Base-by-base conservation (phyloP, 192 early-diverging fungal genomes). In the Rhizophagus prolifer region DNA sequence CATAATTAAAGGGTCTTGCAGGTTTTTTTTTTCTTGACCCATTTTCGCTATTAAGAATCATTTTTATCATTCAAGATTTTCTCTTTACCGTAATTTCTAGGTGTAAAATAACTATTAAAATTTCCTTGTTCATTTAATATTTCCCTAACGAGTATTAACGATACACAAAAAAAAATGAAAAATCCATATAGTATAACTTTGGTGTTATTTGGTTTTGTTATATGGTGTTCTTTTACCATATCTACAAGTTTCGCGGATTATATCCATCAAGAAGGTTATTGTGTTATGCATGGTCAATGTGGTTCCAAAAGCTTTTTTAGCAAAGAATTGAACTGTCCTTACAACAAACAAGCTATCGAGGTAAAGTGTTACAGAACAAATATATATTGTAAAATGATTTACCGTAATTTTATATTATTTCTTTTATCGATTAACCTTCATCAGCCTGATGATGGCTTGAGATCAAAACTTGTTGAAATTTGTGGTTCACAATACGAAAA, bases 261-360 rank as follows among this genome's bases (percentile, higher is more conserved):
- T 6, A 44, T 86, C 54, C 88, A 89, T 63, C 66, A 83, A 61
- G 77, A 82, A 7, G 89, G 88, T 19, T 82, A 82, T 50, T 91
- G 90, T 74, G 84, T 85, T 67, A 91, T 91, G 90, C 81, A 81
- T 6, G 87, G 87, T 19, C 83, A 89, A 30, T 91, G 90, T 72
- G 87, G 83, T 23, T 79, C 80, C 13, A 86, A 82, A 25, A 38
- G 66, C 6, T 72, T 79, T 19, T 85, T 84, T 80, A 80, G 84
- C 25, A 80, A 82, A 25, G 76, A 81, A 30, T 79, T 91, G 21
- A 85, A 84, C 38, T 91, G 90, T 63, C 87, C 84, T 16, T 76
- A 80, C 70, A 87, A 89, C 78, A 47, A 74, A 60, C 76, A 79
- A n/a, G 87, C 90, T 2, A 28, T 80, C 3, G 78, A 80, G 82